phyloP scores from a whole-genome alignment of 305 asterid genomes.

The Withania somnifera region DNA sequence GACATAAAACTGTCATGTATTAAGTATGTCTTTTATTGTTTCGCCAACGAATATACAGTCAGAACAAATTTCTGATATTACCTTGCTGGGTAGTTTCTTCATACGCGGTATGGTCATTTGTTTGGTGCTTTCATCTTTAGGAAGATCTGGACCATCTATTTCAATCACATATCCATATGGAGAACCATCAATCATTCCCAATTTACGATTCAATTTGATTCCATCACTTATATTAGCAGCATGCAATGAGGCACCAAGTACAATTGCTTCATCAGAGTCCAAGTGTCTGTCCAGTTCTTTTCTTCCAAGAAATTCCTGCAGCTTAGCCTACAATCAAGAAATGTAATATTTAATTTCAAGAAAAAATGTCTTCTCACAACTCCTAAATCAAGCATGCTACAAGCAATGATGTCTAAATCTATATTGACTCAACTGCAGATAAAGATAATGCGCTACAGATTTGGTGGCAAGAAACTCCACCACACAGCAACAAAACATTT shows the following conservation, averaged over 20 bases:
- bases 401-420: background rate
- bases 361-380: conserved; percentile 3
- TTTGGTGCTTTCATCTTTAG: conserved; percentile 69
- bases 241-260: conserved; percentile 88
- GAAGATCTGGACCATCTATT: conserved; percentile 73
- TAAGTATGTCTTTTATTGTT: background rate
- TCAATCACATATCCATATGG: conserved; percentile 70
- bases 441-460: background rate
- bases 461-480: background rate
- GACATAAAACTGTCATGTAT: background rate
- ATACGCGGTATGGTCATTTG: conserved; percentile 89
- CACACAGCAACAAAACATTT: background rate
- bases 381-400: background rate
- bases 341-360: conserved; percentile 1
- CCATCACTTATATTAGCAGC: conserved; percentile 99
- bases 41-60: background rate
- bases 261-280: conserved; percentile 96
- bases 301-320: conserved; percentile 95
- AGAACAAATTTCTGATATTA: conserved; percentile 14
- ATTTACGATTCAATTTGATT: conserved; percentile 91
- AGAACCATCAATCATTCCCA: conserved; percentile 98
- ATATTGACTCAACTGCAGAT: background rate
- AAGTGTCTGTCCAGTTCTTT: conserved; percentile 90
- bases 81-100: conserved; percentile 97
- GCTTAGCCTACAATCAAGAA: conserved; percentile 59